A percentile compares a stretch with the other conserved stretches of the same genome.
phyloP scores from a whole-genome alignment of 2,329 filamentous ascomycete genomes.

The Aspergillus niger region DNA sequence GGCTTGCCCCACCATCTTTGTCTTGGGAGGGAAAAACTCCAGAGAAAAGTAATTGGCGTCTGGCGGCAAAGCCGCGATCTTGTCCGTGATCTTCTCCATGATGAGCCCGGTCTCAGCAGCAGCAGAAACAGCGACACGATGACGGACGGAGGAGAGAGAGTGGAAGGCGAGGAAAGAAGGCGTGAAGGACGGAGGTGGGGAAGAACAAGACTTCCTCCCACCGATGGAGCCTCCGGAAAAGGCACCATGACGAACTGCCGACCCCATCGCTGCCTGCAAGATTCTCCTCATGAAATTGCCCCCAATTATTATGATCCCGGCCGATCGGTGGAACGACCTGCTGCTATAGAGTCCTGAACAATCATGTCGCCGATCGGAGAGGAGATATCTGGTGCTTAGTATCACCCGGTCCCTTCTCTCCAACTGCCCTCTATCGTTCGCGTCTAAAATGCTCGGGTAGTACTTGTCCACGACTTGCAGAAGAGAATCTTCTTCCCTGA shows the following conservation, averaged over 20 bases:
- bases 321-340: neutral
- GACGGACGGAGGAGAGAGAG: constrained; percentile 11
- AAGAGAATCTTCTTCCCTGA: neutral
- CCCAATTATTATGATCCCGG: neutral
- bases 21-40: constrained; percentile 99
- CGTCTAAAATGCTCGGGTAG: neutral
- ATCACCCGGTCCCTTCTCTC: neutral
- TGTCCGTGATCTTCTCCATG: constrained; percentile 91
- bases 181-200: constrained; percentile 27
- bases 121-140: constrained; percentile 5
- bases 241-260: constrained; percentile 9
- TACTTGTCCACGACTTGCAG: neutral
- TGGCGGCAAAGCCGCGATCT: constrained; percentile 84
- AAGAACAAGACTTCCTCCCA: constrained; percentile 1
- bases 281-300: neutral
- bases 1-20: constrained; percentile 66
- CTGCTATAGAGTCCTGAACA: neutral
- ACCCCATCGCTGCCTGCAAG: neutral
- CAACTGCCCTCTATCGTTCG: neutral
- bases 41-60: constrained; percentile 88
- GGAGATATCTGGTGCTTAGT: neutral
- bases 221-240: constrained; percentile 8
- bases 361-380: neutral
- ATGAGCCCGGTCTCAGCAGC: constrained; percentile 13
- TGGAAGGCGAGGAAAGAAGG: constrained; percentile 23